Base-by-base conservation (phyloP, 768 basidiomycete genomes). In the Trametes cubensis region DNA sequence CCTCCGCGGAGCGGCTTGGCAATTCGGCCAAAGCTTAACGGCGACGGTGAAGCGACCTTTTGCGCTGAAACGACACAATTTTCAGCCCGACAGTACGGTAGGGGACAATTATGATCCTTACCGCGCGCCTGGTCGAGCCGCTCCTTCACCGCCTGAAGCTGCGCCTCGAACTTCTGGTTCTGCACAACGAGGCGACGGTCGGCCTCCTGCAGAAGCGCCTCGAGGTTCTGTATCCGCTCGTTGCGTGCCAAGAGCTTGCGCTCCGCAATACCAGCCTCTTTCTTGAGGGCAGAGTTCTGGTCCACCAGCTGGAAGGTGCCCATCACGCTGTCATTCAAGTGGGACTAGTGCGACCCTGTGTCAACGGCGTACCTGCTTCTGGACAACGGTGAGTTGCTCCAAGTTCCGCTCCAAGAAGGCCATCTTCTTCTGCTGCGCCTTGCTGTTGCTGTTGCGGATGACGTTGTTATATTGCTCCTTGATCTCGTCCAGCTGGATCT, bases 371-470 rank as follows among this genome's bases (percentile, higher is more conserved):
- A 90, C 95, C 87, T 98, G 95, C 76, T 98, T 97, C 83, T 98
- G 97, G 21, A 98, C 95, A 55, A 93, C 77, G 26, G 95, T 96
- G 66, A 98, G 78, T 72, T 96, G 94, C 71, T 98, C 95, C 55
- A 99, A 79, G 72, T 98, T 99, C 55, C 96, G 90, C 73, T 98
- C 95, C 57, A 99, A 77, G 84, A 98, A 97, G 14, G 94, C 92
- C 91, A 98, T 95, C 84, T 98, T 98, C 85, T 96, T 95, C 78
- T 96, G 94, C 69, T 99, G 97, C 7, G 96, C 94, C 75, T 96
- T 95, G 76, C 90, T 95, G 76, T 98, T 98, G 79, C 94, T 95
- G 74, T 97, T 97, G 65, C 94, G 90, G 70, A 97, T 95, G 61
- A 98, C 94, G 72, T 95, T 96, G 79, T 95, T 96, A 77, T 99